Percentiles rank a stretch among this genome's conserved stretches.
Conservation (phyloP, 2,329 filamentous ascomycete genomes). For the Scedosporium dehoogii region DNA sequence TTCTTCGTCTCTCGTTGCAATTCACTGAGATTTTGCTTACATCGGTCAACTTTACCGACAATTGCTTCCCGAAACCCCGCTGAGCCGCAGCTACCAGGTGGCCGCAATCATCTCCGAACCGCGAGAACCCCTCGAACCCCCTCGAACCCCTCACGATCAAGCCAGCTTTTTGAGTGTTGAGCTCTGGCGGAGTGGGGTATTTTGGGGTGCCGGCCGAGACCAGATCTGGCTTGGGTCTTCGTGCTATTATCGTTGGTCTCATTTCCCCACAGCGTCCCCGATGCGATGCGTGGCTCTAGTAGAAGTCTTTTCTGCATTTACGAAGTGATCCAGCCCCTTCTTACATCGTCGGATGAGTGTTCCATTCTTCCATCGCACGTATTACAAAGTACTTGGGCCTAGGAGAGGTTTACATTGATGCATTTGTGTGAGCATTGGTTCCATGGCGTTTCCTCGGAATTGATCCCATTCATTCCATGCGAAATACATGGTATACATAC, state of each 20-base stretch:
- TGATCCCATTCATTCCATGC: background rate
- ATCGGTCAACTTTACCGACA: background rate
- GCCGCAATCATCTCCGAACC: background rate
- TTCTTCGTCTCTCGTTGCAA: background rate
- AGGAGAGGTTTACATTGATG: no score
- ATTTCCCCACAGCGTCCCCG: no score
- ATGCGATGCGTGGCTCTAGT: no score
- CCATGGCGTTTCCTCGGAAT: background rate
- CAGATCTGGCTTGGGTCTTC: no score
- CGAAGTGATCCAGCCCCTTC: no score
- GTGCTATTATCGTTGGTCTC: no score
- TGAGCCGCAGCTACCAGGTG: background rate
- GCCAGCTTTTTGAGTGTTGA: background rate
- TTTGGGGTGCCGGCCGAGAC: background rate
- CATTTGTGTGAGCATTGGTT: background rate
- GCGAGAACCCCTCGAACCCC: background rate
- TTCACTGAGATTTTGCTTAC: background rate
- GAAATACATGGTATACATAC: no score
- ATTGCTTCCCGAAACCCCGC: background rate
- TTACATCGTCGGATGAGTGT: no score
- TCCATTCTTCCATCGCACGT: no score
- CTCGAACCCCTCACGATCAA: background rate
- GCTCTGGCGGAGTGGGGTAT: background rate
- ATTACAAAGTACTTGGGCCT: no score
- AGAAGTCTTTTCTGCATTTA: no score